Base-by-base conservation (phyloP, 2,329 filamentous ascomycete species). In the Trichoderma atroviride region DNA sequence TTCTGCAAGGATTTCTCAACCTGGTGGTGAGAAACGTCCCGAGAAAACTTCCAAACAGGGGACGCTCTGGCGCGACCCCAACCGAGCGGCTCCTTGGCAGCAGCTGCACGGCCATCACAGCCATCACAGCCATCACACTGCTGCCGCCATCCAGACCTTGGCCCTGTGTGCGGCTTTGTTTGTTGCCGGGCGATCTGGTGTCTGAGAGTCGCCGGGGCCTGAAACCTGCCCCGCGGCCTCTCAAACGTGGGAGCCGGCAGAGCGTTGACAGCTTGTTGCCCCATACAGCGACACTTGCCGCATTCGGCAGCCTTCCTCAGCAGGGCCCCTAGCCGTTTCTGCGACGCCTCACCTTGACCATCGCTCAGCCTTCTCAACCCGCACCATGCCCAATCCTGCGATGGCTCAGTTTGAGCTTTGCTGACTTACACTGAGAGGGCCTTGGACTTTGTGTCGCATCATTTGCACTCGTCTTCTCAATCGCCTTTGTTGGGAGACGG, bases 171-270 rank as follows among this genome's bases (percentile, higher is more conserved):
- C 63, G 63, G 63, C 63, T 58, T 50, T 50, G 52, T 31, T 35
- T 27, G 27, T 58, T 70, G 70, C 73, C 69, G 70, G 73, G 35
- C 72, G 74, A 75, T 74, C 70, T 71, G 69, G 72, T 72, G 70
- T 72, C 70, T 59, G 68, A 71, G 72, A 71, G 58, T 71, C 37
- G 60, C 53, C 63, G 52, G 53, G 60, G 60, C 47, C 35, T 66
- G 63, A 66, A 66, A 66, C 63, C 27, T 27, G 53, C 63, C 63
- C 63, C 63, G 63, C 63, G 53, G 29, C 22, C 63, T 37, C 33
- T 66, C 63, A 47, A 58, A 63, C 47, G 60, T 53, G 33, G 47
- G 50, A 40, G 16, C 10, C 24, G 27, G 59, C 19, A 24, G n/a
- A 47, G 59, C 60, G 35, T 58, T 57, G 56, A n/a, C n/a, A 37